Evolutionary conservation across 306 rosid genomes (phyloP).

Genomic region (Vachellia pachyceras): DNA sequence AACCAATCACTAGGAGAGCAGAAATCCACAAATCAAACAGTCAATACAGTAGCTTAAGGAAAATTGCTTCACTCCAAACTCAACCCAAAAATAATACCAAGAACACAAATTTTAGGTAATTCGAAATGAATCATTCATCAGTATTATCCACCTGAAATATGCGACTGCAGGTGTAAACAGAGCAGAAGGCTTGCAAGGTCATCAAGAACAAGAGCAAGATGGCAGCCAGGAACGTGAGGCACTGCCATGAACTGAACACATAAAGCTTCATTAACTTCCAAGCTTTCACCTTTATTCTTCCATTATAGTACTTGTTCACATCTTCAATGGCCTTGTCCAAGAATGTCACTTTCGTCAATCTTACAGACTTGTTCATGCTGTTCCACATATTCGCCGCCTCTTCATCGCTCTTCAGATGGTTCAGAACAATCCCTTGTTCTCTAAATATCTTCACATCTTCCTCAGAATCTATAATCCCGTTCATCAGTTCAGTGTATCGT

Average conservation of each 20-base stretch:
- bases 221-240: conserved; percentile 65
- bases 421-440: conserved; percentile 60
- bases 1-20: neutral
- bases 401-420: conserved; percentile 69
- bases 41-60: neutral
- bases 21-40: neutral
- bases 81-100: neutral
- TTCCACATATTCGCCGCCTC: conserved; percentile 72
- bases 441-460: conserved; percentile 67
- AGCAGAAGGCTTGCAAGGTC: conserved; percentile 50
- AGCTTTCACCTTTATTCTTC: conserved; percentile 65
- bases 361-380: conserved; percentile 74
- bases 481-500: conserved; percentile 74
- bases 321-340: conserved; percentile 81
- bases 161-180: conserved; percentile 44
- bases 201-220: conserved; percentile 57
- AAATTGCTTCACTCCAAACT: neutral
- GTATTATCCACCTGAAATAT: conserved; percentile 16
- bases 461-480: conserved; percentile 73
- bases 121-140: neutral
- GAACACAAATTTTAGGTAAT: neutral
- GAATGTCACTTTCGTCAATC: conserved; percentile 63
- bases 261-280: conserved; percentile 52
- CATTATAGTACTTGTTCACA: conserved; percentile 64
- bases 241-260: conserved; percentile 69